A percentile compares a stretch with the other conserved stretches of the same genome.
Conservation (phyloP, 495 filamentous ascomycete genomes). For the Lineolata rhizophorae region DNA sequence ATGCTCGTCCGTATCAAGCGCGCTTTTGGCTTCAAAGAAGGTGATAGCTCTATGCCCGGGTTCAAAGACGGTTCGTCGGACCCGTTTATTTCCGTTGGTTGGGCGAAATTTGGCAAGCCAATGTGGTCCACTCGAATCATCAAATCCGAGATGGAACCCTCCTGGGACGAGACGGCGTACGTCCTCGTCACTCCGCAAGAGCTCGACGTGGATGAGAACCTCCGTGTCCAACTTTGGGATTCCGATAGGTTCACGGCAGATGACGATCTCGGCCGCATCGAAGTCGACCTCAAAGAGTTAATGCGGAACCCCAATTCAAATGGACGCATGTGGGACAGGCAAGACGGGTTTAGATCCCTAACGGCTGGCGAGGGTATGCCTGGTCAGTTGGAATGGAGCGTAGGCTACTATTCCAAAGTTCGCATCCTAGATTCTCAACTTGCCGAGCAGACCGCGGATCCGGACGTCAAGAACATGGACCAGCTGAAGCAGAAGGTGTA, state of each 20-base stretch:
- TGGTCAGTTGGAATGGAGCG: slow-evolving; percentile 43
- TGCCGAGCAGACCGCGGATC: slow-evolving; percentile 27
- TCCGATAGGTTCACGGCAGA: slow-evolving; percentile 46
- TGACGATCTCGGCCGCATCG: slow-evolving; percentile 48
- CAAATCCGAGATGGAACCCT: slow-evolving; percentile 35
- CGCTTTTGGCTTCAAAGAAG: slow-evolving; percentile 42
- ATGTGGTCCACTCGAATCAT: slow-evolving; percentile 40
- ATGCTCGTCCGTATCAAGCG: slow-evolving; percentile 38
- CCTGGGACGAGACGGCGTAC: slow-evolving; percentile 45
- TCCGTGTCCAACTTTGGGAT: slow-evolving; percentile 50
- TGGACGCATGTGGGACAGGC: slow-evolving; percentile 30
- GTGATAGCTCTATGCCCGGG: slow-evolving; percentile 32
- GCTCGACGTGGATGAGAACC: slow-evolving; percentile 45
- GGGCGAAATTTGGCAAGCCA: slow-evolving; percentile 57
- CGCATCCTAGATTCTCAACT: slow-evolving; percentile 32
- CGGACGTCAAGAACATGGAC: slow-evolving; percentile 27
- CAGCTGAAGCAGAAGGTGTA: slow-evolving; percentile 30
- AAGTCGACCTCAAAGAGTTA: slow-evolving; percentile 39
- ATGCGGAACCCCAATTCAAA: slow-evolving; percentile 31
- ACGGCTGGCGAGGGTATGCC: slow-evolving; percentile 44
- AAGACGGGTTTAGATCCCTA: slow-evolving; percentile 35
- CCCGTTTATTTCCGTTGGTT: slow-evolving; percentile 45
- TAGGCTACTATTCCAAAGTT: slow-evolving; percentile 47
- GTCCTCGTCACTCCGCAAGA: slow-evolving; percentile 45
- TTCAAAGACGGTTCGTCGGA: slow-evolving; percentile 38